phyloP scores from a whole-genome alignment of 257 asterid species.

The Solanum clarkiae region DNA sequence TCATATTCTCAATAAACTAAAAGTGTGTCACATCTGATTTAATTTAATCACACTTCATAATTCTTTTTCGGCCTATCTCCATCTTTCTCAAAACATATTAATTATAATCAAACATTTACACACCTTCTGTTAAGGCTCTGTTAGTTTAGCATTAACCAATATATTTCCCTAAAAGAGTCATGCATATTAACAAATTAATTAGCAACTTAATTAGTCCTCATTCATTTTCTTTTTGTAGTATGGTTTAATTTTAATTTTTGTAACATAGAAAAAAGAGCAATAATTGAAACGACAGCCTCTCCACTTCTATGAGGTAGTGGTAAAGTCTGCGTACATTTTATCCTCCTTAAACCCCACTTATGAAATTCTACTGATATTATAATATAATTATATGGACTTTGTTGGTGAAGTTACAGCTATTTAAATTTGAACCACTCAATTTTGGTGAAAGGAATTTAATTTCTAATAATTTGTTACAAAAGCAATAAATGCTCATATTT shows the following conservation, averaged over 20 bases:
- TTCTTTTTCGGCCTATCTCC: neutral
- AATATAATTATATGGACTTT: neutral
- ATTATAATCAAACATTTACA: neutral
- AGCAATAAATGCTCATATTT: neutral
- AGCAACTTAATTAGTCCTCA: neutral
- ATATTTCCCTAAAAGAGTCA: neutral
- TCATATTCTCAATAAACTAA: neutral
- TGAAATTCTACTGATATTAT: no score
- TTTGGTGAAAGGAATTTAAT: neutral
- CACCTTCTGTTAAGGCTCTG: neutral
- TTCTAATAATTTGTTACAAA: neutral
- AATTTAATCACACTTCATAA: neutral
- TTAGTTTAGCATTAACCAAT: neutral
- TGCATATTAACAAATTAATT: neutral
- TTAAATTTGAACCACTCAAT: neutral
- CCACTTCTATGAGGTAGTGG: no score
- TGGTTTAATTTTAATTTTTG: neutral
- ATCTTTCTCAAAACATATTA: no score
- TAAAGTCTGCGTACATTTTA: no score
- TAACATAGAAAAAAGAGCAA: neutral
- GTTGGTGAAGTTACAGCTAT: neutral
- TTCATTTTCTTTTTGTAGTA: no score
- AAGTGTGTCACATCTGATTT: neutral
- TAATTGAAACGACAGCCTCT: neutral
- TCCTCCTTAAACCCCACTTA: rapidly evolving